Conservation (phyloP, 2,329 filamentous ascomycete genomes). For the Triangularia verruculosa region DNA sequence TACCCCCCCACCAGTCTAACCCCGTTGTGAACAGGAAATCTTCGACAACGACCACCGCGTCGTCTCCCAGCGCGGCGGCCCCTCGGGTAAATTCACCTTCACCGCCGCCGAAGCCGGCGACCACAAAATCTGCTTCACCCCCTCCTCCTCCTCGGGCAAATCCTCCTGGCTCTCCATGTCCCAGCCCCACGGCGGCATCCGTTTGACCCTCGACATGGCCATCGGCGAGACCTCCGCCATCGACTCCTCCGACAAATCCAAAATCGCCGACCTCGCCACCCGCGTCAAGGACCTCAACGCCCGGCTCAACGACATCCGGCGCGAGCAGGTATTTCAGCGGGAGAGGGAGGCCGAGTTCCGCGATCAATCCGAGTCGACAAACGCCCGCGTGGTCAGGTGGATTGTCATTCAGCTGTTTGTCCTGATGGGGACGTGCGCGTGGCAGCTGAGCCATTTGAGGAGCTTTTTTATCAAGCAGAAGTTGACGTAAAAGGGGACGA, state of each 20-base stretch:
- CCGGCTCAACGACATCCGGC: constrained; percentile 79
- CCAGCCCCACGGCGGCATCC: constrained; percentile 70
- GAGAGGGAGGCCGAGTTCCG: constrained; percentile 97
- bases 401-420: constrained; percentile 85
- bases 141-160: constrained; percentile 67
- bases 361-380: constrained; percentile 93
- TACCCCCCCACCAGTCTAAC: background rate
- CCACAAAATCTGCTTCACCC: constrained; percentile 92
- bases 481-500: constrained; percentile 66
- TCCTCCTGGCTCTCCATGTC: constrained; percentile 69
- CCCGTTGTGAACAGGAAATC: constrained; percentile 60
- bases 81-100: constrained; percentile 88
- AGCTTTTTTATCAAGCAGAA: constrained; percentile 99
- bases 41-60: constrained; percentile 98
- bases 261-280: constrained; percentile 84
- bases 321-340: constrained; percentile 97
- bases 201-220: constrained; percentile 81
- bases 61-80: constrained; percentile 75
- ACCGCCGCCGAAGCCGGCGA: constrained; percentile 91
- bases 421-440: constrained; percentile 83
- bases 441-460: constrained; percentile 93
- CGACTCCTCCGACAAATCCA: constrained; percentile 88
- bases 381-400: constrained; percentile 89
- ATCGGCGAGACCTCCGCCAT: constrained; percentile 94
- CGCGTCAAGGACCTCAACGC: constrained; percentile 88